These are phyloP conservation scores for Epichloe festucae DNA, from an alignment of 2,329 filamentous ascomycete genomes.

Conservation along the genomic window DNA sequence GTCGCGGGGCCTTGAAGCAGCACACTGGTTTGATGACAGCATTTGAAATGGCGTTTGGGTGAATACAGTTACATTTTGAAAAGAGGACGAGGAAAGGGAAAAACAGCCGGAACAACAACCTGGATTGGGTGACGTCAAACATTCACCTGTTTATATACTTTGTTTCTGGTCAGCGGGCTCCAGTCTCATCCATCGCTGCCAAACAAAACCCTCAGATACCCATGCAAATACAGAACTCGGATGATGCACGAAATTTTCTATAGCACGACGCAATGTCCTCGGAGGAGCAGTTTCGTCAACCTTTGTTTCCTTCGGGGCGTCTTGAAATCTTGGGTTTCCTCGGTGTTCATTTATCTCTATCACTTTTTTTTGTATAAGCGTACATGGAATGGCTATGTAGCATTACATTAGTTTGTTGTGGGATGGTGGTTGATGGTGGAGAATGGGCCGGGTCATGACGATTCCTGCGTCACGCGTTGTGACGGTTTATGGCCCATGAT, in stretches of 20 bases:
- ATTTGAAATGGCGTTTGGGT: constrained; percentile 11
- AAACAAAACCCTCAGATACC: neutral
- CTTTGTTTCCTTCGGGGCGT: neutral
- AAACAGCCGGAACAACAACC: neutral
- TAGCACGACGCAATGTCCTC: neutral
- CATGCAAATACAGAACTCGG: neutral
- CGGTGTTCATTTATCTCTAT: constrained; percentile 6
- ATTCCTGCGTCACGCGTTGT: neutral
- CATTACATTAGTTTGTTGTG: neutral
- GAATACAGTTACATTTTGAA: neutral
- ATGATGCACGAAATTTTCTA: neutral
- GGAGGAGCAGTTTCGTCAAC: neutral
- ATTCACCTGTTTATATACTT: neutral
- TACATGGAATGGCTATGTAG: constrained; percentile 4
- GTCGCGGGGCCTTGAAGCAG: constrained; percentile 16
- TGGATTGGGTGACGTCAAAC: neutral
- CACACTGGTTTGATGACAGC: constrained; percentile 21
- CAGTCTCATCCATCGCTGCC: neutral
- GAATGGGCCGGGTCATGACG: neutral
- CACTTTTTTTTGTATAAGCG: constrained; percentile 9
- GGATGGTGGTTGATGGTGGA: neutral
- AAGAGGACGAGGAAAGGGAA: neutral
- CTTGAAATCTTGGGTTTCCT: neutral
- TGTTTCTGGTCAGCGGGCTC: neutral
- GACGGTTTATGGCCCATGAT: neutral